Evolutionary conservation across 805 yeast genomes (phyloP), one percentile per base, ranked within the genome.

Genomic region (Saccharomycopsis synnaedendra): DNA sequence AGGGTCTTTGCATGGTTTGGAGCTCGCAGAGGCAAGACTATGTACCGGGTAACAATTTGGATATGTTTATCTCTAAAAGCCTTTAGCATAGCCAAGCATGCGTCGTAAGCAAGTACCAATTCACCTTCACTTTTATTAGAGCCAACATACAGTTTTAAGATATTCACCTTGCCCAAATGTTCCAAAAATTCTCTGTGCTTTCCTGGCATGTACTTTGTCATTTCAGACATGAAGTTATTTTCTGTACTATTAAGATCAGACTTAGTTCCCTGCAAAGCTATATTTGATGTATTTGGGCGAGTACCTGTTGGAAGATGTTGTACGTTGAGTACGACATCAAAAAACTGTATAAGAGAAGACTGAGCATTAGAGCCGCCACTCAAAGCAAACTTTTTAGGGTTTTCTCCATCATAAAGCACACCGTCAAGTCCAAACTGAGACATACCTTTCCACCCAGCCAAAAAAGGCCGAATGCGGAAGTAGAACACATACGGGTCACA

Each of bases 381-480:
- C n/a, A 34, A 34, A 9, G n/a, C n/a, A 9, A 9, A n/a, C 36
- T 9, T 9, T n/a, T 34, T n/a, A 28, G 33, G 11, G 10, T n/a
- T 11, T 11, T 47, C 29, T 5, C 45, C 51, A 58, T 80, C 87
- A 60, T 89, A 89, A 43, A 71, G 67, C 1, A 89, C 81, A 1
- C 97, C 97, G 50, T 79, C 64, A 49, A 89, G 70, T 0, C 97
- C 97, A 1, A 82, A 88, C 48, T 78, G 86, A 30, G 75, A 77
- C 96, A 90, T 89, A 58, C 85, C 85, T 60, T 80, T 80, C 94
- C 96, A 90, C 2, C 97, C 97, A 0, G 96, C 96, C 54, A 90
- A 67, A 57, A 75, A 89, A 0, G 97, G 97, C 58, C 97, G 73
- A 42, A 89, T 74, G 51, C 90, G 75, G 67, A 75, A 85, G 64